Evolutionary conservation across 1,284 basidiomycete genomes (phyloP).

Genomic region (Leccinum solheimii): DNA sequence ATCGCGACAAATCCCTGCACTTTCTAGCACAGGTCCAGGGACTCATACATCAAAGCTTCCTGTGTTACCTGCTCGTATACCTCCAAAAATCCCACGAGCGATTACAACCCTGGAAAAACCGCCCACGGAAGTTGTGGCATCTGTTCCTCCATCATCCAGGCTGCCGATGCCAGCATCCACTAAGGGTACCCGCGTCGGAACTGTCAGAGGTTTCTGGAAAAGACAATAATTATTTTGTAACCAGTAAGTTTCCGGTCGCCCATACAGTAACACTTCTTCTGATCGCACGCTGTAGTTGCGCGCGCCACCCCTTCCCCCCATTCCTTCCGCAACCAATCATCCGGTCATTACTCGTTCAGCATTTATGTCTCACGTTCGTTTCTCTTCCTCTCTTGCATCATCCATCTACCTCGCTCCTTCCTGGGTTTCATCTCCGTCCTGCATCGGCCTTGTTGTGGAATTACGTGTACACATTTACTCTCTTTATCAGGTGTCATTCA

Average conservation of each 20-base stretch:
- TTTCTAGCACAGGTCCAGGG: not conserved
- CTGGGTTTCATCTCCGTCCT: conserved; percentile 16
- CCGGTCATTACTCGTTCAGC: conserved; percentile 24
- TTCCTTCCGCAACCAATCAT: conserved; percentile 1
- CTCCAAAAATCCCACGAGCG: conserved; percentile 16
- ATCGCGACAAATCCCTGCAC: conserved; percentile 13
- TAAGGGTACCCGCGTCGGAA: conserved; percentile 27
- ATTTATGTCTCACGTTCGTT: conserved; percentile 14
- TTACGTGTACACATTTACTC: conserved; percentile 34
- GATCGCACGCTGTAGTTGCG: conserved; percentile 3
- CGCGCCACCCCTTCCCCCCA: conserved; percentile 1
- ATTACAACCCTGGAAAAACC: conserved; percentile 6
- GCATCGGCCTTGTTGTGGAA: conserved; percentile 35
- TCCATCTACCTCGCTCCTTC: conserved; percentile 9
- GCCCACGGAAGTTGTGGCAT: not conserved
- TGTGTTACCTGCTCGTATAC: conserved; percentile 16
- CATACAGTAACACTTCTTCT: not conserved
- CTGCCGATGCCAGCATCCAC: conserved; percentile 28
- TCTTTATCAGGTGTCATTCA: conserved; percentile 14
- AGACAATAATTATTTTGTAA: conserved; percentile 16
- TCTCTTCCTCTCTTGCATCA: conserved; percentile 6
- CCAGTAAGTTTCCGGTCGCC: conserved; percentile 8
- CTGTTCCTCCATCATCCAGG: conserved; percentile 14
- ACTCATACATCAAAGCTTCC: conserved; percentile 25
- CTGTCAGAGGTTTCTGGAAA: conserved; percentile 37